phyloP scores from a whole-genome alignment of 2,329 filamentous ascomycete species.

The Colletotrichum navitas region DNA sequence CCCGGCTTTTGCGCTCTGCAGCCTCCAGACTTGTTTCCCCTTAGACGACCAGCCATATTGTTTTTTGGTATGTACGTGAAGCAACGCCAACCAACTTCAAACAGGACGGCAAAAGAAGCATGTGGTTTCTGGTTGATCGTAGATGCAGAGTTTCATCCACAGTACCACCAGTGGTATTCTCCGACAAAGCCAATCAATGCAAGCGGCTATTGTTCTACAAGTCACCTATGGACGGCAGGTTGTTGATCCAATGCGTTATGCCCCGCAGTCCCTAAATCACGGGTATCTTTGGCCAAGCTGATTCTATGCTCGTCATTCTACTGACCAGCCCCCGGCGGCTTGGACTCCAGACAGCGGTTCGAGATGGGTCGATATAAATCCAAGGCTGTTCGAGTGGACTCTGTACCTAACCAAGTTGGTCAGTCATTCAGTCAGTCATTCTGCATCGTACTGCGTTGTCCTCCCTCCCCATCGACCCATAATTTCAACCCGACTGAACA shows the following conservation, averaged over 20 bases:
- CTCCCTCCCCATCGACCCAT: conserved; percentile 34
- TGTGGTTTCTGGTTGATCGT: not conserved
- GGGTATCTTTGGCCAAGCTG: not conserved
- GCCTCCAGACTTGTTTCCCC: conserved; percentile 6
- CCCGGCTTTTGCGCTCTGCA: conserved; percentile 9
- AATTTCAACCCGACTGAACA: conserved; percentile 32
- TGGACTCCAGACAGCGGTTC: conserved; percentile 9
- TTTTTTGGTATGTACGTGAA: not conserved
- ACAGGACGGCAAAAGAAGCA: not conserved
- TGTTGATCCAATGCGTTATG: not conserved
- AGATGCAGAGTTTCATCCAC: conserved; percentile 16
- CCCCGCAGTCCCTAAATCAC: not conserved
- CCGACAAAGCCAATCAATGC: not conserved
- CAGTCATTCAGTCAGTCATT: not conserved
- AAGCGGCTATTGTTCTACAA: not conserved
- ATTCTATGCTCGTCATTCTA: conserved; percentile 18
- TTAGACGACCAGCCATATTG: not conserved
- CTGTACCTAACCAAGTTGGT: conserved; percentile 2
- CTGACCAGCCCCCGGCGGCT: not conserved
- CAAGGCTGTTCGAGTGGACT: conserved; percentile 1
- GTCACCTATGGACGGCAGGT: not conserved
- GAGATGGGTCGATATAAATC: conserved; percentile 19
- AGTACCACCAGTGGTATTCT: not conserved
- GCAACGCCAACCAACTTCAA: conserved; percentile 10
- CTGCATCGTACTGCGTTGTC: conserved; percentile 31